These are phyloP conservation scores for Plasmopara viticola DNA, from an alignment of 352 stramenopile genomes.

Conservation along the genomic window DNA sequence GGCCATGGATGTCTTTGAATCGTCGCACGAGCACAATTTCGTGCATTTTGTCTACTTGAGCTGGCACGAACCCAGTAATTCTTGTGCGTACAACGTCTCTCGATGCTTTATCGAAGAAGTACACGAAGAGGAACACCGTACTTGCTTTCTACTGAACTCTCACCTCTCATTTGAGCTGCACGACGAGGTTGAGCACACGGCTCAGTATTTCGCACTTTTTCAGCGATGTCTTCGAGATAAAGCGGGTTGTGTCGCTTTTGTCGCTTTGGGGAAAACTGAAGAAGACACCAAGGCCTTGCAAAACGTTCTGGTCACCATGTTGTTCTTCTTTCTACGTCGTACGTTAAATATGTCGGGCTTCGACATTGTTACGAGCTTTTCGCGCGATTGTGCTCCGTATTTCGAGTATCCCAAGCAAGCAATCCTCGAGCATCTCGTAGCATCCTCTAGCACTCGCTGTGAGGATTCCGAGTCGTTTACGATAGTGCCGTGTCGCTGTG, in stretches of 20 bases:
- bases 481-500: constrained; percentile 39
- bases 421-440: constrained; percentile 29
- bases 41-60: constrained; percentile 51
- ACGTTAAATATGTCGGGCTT: constrained; percentile 22
- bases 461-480: constrained; percentile 13
- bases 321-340: constrained; percentile 48
- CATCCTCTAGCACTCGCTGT: constrained; percentile 10
- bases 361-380: constrained; percentile 26
- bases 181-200: constrained; percentile 32
- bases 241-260: constrained; percentile 33
- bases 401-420: constrained; percentile 24
- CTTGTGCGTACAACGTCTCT: neutral
- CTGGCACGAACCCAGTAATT: constrained; percentile 18
- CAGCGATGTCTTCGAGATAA: constrained; percentile 42
- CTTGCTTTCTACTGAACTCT: constrained; percentile 25
- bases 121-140: constrained; percentile 32
- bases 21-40: constrained; percentile 32
- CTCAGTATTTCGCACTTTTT: constrained; percentile 33
- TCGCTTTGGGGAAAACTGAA: constrained; percentile 22
- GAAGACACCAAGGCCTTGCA: constrained; percentile 18
- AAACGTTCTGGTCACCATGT: constrained; percentile 21
- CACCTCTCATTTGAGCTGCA: constrained; percentile 2
- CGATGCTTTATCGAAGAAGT: constrained; percentile 23
- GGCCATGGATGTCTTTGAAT: constrained; percentile 30
- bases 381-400: constrained; percentile 25